A percentile compares a stretch with the other conserved stretches of the same genome.
phyloP scores from a whole-genome alignment of 768 basidiomycete species.

The Suillus discolor region DNA sequence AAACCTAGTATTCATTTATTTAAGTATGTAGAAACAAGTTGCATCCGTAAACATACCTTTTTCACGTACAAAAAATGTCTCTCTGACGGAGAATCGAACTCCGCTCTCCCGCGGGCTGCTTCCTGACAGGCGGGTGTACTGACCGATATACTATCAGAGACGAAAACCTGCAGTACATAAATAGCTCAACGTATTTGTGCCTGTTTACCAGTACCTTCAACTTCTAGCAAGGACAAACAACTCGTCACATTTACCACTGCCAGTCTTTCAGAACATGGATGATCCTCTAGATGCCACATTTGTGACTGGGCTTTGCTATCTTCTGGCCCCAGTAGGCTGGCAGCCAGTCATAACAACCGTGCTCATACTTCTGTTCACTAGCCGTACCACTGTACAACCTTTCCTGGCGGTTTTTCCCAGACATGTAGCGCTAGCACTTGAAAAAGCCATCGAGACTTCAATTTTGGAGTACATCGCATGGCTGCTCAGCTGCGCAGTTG shows the following conservation, averaged over 20 bases:
- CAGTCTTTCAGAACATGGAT: neutral
- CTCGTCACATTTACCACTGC: neutral
- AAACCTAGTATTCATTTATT: too few relatives aligned
- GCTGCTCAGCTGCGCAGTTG: neutral
- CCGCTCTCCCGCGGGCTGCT: conserved; percentile 5
- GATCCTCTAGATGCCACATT: neutral
- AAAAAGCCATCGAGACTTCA: neutral
- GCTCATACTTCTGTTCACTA: neutral
- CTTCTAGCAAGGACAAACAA: conserved; percentile 7
- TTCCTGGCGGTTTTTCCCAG: neutral
- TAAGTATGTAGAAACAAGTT: too few relatives aligned
- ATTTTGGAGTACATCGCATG: neutral
- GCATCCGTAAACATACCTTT: too few relatives aligned
- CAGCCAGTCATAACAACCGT: neutral
- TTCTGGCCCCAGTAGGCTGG: neutral
- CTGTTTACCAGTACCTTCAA: conserved; percentile 1
- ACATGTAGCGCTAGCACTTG: neutral
- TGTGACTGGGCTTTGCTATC: neutral
- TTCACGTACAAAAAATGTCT: neutral
- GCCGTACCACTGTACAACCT: neutral
- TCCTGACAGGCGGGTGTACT: conserved; percentile 7
- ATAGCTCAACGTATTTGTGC: neutral
- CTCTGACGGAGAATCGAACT: conserved; percentile 8
- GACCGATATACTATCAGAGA: conserved; percentile 10
- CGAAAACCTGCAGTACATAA: neutral